phyloP scores from a whole-genome alignment of 768 basidiomycete genomes.

The Xanthoconium purpureum region DNA sequence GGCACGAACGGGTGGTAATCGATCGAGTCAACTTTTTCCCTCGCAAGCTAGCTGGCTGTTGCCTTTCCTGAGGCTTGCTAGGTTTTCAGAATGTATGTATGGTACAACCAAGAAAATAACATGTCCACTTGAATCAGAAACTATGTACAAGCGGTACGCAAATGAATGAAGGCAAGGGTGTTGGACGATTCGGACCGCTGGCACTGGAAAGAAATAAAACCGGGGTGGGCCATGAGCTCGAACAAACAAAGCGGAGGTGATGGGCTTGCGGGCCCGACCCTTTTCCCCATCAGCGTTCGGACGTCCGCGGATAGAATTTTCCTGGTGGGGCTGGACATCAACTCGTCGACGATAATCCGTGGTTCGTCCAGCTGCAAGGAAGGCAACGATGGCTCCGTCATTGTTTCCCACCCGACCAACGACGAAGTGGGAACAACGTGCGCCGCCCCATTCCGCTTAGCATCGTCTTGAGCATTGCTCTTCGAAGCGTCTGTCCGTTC shows the following conservation, averaged over 20 bases:
- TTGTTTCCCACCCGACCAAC: constrained; percentile 29
- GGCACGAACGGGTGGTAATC: background rate
- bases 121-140: no score
- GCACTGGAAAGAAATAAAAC: constrained; percentile 31
- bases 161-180: no score
- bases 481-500: background rate
- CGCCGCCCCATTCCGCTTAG: background rate
- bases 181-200: background rate
- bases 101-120: no score
- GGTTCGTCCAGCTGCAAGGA: constrained; percentile 32
- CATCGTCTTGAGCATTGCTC: background rate
- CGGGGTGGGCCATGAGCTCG: constrained; percentile 32
- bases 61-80: no score
- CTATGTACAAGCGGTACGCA: no score
- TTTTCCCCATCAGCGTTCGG: constrained; percentile 13
- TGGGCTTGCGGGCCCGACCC: background rate
- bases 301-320: background rate
- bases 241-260: constrained; percentile 38
- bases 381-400: constrained; percentile 26
- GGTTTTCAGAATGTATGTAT: no score
- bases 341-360: constrained; percentile 27
- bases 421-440: constrained; percentile 10
- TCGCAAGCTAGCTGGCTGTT: no score
- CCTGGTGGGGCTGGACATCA: constrained; percentile 25
- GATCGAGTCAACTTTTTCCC: no score